A percentile compares a stretch with the other conserved stretches of the same genome.
These are phyloP conservation scores for Fusarium concolor DNA, from an alignment of 2,329 filamentous ascomycete species.

Conservation along the genomic window DNA sequence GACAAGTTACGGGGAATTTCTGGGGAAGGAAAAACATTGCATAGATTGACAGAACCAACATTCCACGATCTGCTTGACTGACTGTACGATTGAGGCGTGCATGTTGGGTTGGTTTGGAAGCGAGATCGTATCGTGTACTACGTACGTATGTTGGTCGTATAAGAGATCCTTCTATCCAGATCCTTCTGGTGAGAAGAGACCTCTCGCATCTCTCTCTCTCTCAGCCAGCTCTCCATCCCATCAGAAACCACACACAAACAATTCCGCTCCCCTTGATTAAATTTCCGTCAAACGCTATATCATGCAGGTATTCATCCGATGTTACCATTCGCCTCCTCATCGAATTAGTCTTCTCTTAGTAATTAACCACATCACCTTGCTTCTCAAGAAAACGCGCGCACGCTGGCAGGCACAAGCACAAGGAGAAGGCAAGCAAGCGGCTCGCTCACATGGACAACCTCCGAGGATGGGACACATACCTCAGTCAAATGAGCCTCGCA, in stretches of 20 bases:
- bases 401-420: constrained; percentile 3
- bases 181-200: neutral
- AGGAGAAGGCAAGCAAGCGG: too few species aligned
- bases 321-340: constrained; percentile 33
- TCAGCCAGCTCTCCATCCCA: neutral
- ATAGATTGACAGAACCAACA: constrained; percentile 26
- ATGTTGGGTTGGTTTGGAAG: constrained; percentile 19
- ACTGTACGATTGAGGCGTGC: constrained; percentile 34
- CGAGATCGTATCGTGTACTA: constrained; percentile 21
- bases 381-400: neutral
- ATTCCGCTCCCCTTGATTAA: constrained; percentile 11
- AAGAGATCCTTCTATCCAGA: constrained; percentile 23
- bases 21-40: constrained; percentile 3
- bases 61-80: constrained; percentile 2
- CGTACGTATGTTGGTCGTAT: constrained; percentile 15
- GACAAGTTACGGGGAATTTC: constrained; percentile 10
- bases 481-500: constrained; percentile 16
- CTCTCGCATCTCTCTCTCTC: neutral
- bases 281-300: constrained; percentile 22
- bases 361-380: constrained; percentile 29
- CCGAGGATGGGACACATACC: constrained; percentile 20
- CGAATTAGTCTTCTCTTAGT: constrained; percentile 24
- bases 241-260: neutral
- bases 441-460: constrained; percentile 34
- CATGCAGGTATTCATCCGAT: constrained; percentile 37